Percentiles rank a stretch among this genome's conserved stretches.
These are phyloP conservation scores for Hyaloperonospora brassicae DNA, from an alignment of 352 stramenopile genomes.

Conservation along the genomic window DNA sequence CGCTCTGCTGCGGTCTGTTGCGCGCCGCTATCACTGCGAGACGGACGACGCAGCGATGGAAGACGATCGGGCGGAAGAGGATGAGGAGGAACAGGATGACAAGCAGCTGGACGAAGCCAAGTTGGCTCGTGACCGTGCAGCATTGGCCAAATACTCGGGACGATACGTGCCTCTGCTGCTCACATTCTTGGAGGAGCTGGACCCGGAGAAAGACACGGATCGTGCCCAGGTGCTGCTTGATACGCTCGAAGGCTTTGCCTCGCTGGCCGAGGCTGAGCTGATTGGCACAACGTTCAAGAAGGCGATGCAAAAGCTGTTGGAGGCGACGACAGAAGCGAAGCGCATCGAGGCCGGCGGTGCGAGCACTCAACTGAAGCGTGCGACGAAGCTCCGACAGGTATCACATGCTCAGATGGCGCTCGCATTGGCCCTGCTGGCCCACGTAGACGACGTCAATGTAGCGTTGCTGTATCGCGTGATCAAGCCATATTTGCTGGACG, in stretches of 20 bases:
- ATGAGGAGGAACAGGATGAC: slow-evolving; percentile 37
- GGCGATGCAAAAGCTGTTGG: slow-evolving; percentile 85
- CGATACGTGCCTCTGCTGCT: slow-evolving; percentile 83
- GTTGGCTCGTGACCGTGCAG: slow-evolving; percentile 58
- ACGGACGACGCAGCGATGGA: slow-evolving; percentile 36
- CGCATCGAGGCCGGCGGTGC: slow-evolving; percentile 38
- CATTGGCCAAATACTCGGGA: slow-evolving; percentile 66
- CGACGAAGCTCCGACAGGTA: slow-evolving; percentile 46
- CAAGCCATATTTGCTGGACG: slow-evolving; percentile 82
- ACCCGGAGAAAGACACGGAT: slow-evolving; percentile 70
- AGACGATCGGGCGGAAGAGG: slow-evolving; percentile 27
- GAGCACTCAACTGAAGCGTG: slow-evolving; percentile 34
- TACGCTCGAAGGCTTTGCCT: slow-evolving; percentile 77
- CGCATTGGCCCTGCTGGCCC: slow-evolving; percentile 62
- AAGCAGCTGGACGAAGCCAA: slow-evolving; percentile 72
- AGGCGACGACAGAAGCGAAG: slow-evolving; percentile 76
- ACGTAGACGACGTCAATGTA: slow-evolving; percentile 74
- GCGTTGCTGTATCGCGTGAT: slow-evolving; percentile 82
- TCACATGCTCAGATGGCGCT: slow-evolving; percentile 74
- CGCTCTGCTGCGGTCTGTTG: slow-evolving; percentile 31
- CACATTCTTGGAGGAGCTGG: slow-evolving; percentile 75
- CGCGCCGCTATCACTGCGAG: slow-evolving; percentile 38
- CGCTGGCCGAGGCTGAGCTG: slow-evolving; percentile 54
- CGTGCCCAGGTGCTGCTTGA: slow-evolving; percentile 63
- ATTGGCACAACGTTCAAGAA: slow-evolving; percentile 77